A percentile compares a stretch with the other conserved stretches of the same genome.
Conservation (phyloP, 768 basidiomycete species). For the Cytidiella melzeri region DNA sequence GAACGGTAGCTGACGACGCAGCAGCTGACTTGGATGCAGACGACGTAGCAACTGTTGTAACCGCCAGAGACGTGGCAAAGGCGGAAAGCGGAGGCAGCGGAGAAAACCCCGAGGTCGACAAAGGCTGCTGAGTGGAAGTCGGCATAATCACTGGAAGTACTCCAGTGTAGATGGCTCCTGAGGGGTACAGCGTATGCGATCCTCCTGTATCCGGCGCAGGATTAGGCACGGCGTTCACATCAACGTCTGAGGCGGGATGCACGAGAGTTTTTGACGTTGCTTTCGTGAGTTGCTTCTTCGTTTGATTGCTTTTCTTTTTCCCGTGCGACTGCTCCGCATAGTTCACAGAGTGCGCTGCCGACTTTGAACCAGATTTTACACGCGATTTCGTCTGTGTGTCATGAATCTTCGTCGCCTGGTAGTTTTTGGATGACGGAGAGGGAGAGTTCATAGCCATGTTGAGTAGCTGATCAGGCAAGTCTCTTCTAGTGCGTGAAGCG, state of each 20-base stretch:
- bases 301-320: constrained; percentile 3
- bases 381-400: constrained; percentile 2
- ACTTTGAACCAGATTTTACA: background rate
- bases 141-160: constrained; percentile 17
- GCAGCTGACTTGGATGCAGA: background rate
- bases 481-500: background rate
- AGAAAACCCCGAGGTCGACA: constrained; percentile 14
- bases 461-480: background rate
- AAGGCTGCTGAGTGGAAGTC: constrained; percentile 6
- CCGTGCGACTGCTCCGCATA: constrained; percentile 8
- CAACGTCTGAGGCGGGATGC: constrained; percentile 12
- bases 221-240: constrained; percentile 37
- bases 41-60: background rate
- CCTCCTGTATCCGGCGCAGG: constrained; percentile 43
- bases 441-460: constrained; percentile 10
- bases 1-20: constrained; percentile 13
- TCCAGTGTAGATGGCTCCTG: constrained; percentile 20
- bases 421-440: background rate
- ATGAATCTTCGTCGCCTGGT: background rate
- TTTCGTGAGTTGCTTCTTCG: constrained; percentile 12
- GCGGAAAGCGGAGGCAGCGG: constrained; percentile 16
- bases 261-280: constrained; percentile 2
- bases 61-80: constrained; percentile 7
- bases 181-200: background rate
- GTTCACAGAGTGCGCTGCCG: constrained; percentile 1